A percentile compares a stretch with the other conserved stretches of the same genome.
Conservation (phyloP, 768 basidiomycete genomes). For the Thelephora aurantiotincta region DNA sequence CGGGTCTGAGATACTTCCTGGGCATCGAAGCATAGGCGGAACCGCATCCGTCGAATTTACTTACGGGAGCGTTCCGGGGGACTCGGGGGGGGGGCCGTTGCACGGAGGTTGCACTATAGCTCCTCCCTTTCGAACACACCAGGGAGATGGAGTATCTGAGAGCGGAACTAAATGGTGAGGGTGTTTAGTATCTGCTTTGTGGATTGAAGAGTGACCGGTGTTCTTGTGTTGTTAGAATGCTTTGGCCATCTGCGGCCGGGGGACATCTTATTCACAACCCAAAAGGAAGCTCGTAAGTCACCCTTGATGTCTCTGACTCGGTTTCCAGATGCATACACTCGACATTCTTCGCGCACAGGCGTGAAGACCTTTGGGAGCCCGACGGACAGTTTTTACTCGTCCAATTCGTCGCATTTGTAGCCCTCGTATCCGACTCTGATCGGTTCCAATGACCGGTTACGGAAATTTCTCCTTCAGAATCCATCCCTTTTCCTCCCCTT, state of each 20-base stretch:
- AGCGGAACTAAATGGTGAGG: conserved; percentile 39
- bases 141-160: conserved; percentile 44
- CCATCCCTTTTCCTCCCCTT: conserved; percentile 37
- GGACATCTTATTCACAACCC: conserved; percentile 27
- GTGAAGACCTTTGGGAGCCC: conserved; percentile 52
- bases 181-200: not conserved
- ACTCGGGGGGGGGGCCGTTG: not conserved
- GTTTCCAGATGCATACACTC: conserved; percentile 27
- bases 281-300: conserved; percentile 18
- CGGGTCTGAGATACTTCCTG: conserved; percentile 10
- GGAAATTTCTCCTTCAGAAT: conserved; percentile 39
- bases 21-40: conserved; percentile 9
- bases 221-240: conserved; percentile 5
- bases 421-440: conserved; percentile 50
- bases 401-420: conserved; percentile 14
- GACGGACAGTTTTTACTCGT: conserved; percentile 28
- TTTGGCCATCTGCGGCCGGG: conserved; percentile 9
- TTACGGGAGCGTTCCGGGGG: not conserved
- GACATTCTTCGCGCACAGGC: conserved; percentile 43
- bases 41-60: not conserved
- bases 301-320: not conserved
- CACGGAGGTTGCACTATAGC: not conserved
- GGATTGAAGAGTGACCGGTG: not conserved
- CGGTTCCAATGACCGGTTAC: conserved; percentile 47
- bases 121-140: conserved; percentile 31